Base-by-base conservation (phyloP, 345 rosid species). In the Brassica cretica region DNA sequence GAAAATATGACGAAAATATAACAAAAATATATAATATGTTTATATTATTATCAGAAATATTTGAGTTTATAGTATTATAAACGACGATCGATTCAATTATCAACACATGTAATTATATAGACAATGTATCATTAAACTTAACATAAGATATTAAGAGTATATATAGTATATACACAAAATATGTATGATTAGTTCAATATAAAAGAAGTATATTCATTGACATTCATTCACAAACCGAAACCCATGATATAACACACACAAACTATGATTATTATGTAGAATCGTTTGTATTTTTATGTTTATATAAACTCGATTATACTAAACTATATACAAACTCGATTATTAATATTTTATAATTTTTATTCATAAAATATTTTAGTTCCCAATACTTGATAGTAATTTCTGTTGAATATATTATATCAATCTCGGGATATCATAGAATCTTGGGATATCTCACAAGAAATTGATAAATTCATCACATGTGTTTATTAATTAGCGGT, bases 351-450 rank as follows among this genome's bases (percentile, higher is more conserved):
- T 44, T 18, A 21, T 30, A 24, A 21, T 46, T 61, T 24, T 27
- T 27, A 27, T 27, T 27, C 30, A 39, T 12, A 73, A 33, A 30
- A 53, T 69, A 68, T 4, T 53, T 61, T 69, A 63, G 74, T 74
- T 49, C 75, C 33, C 41, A 21, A 32, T 51, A 41, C 29, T 55
- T 58, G 14, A 39, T 27, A 3, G 67, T 55, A 53, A 6, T 71
- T 64, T 71, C 4, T 64, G 59, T 37, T 37, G 44, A 64, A 18
- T 55, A 46, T 15, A 72, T n/a, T 7, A 66, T 73, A 35, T 0
- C 19, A 41, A 19, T 72, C 77, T 78, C 81, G 81, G 81, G 81
- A 79, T 79, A 79, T 73, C 82, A 60, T 66, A 72, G 39, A 24
- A 44, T 68, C 70, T 73, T 19, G 8, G 65, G 71, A 74, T 74